phyloP scores from a whole-genome alignment of 164 flowering plant species.

The Cinnamomum micranthum region DNA sequence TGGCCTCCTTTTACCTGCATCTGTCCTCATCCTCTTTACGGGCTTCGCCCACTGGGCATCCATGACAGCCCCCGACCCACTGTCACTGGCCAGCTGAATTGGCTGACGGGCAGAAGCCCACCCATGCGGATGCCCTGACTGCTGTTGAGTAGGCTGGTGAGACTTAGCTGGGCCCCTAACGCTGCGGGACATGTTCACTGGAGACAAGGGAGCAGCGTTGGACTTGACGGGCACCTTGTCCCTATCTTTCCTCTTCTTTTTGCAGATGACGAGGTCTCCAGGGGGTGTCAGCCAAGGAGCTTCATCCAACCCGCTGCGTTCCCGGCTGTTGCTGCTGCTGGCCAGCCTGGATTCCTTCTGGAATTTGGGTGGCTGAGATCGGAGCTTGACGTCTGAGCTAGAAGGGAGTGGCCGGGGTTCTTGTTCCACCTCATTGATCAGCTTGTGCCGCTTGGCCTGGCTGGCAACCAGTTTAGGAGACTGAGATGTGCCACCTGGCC shows the following conservation, averaged over 20 bases:
- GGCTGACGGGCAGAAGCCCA: constrained; percentile 45
- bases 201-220: constrained; percentile 63
- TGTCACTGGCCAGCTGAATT: constrained; percentile 33
- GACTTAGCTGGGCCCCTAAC: constrained; percentile 23
- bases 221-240: constrained; percentile 57
- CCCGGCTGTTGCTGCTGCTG: constrained; percentile 40
- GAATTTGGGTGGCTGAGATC: constrained; percentile 27
- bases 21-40: constrained; percentile 90
- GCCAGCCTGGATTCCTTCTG: constrained; percentile 61
- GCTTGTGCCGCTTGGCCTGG: constrained; percentile 56
- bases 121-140: constrained; percentile 33
- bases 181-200: constrained; percentile 38
- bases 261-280: constrained; percentile 92
- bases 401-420: constrained; percentile 30
- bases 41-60: constrained; percentile 79
- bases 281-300: constrained; percentile 67
- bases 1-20: constrained; percentile 82
- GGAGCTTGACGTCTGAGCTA: constrained; percentile 39
- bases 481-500: constrained; percentile 35
- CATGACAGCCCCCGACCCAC: constrained; percentile 30
- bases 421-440: constrained; percentile 46
- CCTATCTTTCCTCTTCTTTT: constrained; percentile 93
- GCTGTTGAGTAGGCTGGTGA: constrained; percentile 32
- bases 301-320: constrained; percentile 43
- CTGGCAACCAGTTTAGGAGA: constrained; percentile 40